These are phyloP conservation scores for Chamaenerion angustifolium DNA, from an alignment of 345 rosid species.

Conservation along the genomic window DNA sequence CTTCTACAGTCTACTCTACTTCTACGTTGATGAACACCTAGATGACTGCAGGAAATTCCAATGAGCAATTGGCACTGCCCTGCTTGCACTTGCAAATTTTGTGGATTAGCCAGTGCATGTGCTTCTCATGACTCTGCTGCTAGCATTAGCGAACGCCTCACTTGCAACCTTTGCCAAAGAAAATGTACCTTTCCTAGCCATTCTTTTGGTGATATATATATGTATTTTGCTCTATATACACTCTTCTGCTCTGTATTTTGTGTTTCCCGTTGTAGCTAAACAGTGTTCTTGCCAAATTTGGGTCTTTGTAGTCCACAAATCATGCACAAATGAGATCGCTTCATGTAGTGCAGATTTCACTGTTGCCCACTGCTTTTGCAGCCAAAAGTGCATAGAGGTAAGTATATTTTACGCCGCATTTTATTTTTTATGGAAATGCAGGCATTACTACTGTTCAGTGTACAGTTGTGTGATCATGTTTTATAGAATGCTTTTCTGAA, in stretches of 20 bases:
- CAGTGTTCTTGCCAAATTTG: background rate
- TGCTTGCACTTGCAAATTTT: constrained; percentile 83
- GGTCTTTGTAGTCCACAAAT: constrained; percentile 48
- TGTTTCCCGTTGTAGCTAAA: background rate
- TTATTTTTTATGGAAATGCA: no score
- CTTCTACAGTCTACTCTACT: background rate
- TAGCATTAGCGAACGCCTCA: constrained; percentile 10
- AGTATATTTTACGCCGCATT: constrained; percentile 4
- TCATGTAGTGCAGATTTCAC: constrained; percentile 15
- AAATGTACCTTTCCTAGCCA: constrained; percentile 41
- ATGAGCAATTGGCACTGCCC: constrained; percentile 93
- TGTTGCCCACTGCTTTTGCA: constrained; percentile 47
- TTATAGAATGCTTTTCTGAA: no score
- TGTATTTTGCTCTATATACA: background rate
- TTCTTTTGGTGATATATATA: background rate
- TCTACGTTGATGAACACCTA: background rate
- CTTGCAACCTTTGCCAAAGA: constrained; percentile 71
- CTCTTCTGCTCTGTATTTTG: background rate
- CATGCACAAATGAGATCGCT: constrained; percentile 43
- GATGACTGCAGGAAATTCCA: constrained; percentile 59
- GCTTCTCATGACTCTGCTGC: constrained; percentile 20
- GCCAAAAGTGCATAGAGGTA: constrained; percentile 73
- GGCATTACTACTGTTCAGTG: no score
- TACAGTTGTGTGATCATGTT: no score
- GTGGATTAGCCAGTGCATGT: constrained; percentile 35